Percentiles rank a stretch among this genome's conserved stretches.
Evolutionary conservation across 805 yeast species (phyloP).

Genomic region (Yamadazyma kitorensis): DNA sequence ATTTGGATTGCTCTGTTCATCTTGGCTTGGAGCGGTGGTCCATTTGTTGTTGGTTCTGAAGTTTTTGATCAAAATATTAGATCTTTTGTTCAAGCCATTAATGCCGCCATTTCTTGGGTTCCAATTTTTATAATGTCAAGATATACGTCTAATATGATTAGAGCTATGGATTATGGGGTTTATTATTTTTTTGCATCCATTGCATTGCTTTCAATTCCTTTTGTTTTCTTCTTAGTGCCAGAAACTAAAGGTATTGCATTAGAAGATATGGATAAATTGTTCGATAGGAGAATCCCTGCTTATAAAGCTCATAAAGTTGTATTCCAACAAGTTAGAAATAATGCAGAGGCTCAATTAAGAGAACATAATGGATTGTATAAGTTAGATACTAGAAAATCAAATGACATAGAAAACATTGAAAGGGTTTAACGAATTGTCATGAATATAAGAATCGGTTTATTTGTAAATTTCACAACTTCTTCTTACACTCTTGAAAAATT

Average conservation of each 20-base stretch:
- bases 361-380: constrained; percentile 15
- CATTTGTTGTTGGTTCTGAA: constrained; percentile 39
- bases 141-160: constrained; percentile 33
- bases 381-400: constrained; percentile 17
- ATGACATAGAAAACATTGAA: constrained; percentile 17
- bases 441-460: too few species aligned
- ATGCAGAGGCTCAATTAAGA: constrained; percentile 5
- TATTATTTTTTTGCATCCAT: constrained; percentile 7
- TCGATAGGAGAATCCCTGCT: constrained; percentile 27
- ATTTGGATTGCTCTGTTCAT: constrained; percentile 41
- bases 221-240: constrained; percentile 6
- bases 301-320: constrained; percentile 21
- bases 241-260: constrained; percentile 10
- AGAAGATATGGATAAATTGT: constrained; percentile 11
- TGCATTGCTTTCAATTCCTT: constrained; percentile 5
- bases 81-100: constrained; percentile 38
- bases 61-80: constrained; percentile 40
- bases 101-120: constrained; percentile 40
- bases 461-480: too few species aligned
- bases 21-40: constrained; percentile 41
- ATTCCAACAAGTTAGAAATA: constrained; percentile 7
- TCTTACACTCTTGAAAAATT: too few species aligned
- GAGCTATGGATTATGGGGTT: constrained; percentile 22
- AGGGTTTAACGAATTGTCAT: too few species aligned
- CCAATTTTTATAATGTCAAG: constrained; percentile 38